Evolutionary conservation across 176 grass and related monocot species (phyloP), one percentile per base, ranked within the genome.

Genomic region (Eleusine indica): DNA sequence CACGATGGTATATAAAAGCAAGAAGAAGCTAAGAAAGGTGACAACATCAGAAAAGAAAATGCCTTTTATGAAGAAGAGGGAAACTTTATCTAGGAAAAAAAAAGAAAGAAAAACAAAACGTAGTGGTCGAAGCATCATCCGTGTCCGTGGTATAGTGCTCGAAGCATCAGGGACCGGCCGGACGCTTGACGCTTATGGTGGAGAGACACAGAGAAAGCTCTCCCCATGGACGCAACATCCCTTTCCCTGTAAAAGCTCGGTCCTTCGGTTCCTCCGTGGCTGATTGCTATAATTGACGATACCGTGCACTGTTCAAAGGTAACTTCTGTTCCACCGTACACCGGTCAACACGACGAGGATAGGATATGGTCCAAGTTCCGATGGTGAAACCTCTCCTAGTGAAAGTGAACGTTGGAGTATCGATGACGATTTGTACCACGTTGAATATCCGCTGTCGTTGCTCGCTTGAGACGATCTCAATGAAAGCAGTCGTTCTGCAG

Each of bases 161-260:
- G 43, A 66, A 67, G 76, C 42, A 79, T 79, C 75, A 63, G 42
- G 69, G 18, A n/a, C n/a, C 41, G 21, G 11, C 68, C 11, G 68
- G 39, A 18, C 21, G 46, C 40, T 12, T 13, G 40, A 22, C 3
- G 68, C 68, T 9, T 4, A 28, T 71, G 42, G 41, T 71, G 54
- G 10, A 1, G 38, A 12, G 62, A 35, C 28, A 11, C 11, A 47
- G 7, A 25, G 25, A 47, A 15, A 25, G 14, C 71, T 22, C 71
- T 22, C 21, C 19, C 42, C 42, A 35, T 35, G 32, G 42, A 6
- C 9, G 7, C 1, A 2, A 1, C 8, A 47, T 47, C 8, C 44
- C 44, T 47, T 47, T 47, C 22, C 7, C 68, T 7, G 6, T 1
- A 58, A 58, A 21, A 58, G 54, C 18, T 58, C 54, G 2, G 54